Evolutionary conservation across 2,329 filamentous ascomycete species (phyloP).

Genomic region (Botrytis elliptica): DNA sequence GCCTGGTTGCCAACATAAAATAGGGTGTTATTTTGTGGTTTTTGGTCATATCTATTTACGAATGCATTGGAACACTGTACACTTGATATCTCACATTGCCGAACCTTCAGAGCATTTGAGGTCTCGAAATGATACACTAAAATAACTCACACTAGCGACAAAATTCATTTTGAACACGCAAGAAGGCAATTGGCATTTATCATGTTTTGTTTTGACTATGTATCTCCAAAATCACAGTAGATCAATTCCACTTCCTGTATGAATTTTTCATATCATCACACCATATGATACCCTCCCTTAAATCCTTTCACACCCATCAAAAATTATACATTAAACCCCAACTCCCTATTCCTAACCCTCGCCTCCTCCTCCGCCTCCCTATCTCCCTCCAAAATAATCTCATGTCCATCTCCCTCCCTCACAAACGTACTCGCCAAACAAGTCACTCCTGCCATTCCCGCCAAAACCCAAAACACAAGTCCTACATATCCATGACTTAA

Average conservation of each 20-base stretch:
- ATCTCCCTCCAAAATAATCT: conserved; percentile 63
- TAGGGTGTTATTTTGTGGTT: background rate
- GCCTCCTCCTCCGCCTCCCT: conserved; percentile 45
- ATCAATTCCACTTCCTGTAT: background rate
- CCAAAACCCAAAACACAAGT: conserved; percentile 44
- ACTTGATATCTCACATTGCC: background rate
- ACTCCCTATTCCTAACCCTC: conserved; percentile 28
- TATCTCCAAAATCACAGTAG: background rate
- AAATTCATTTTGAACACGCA: background rate
- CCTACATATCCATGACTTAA: conserved; percentile 57
- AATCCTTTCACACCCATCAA: background rate
- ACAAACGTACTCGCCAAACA: conserved; percentile 54
- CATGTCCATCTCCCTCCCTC: conserved; percentile 61
- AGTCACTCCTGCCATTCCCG: conserved; percentile 52
- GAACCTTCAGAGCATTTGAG: background rate
- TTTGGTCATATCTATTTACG: background rate
- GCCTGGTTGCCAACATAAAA: conserved; percentile 6
- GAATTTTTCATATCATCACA: background rate
- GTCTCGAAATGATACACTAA: too few relatives aligned
- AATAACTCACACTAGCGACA: background rate
- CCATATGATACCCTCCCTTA: background rate
- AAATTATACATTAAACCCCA: conserved; percentile 19
- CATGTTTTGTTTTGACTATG: background rate
- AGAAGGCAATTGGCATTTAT: background rate
- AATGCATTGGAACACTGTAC: background rate